Base-by-base conservation (phyloP, 2,329 filamentous ascomycete genomes). In the Diatrype stigma region DNA sequence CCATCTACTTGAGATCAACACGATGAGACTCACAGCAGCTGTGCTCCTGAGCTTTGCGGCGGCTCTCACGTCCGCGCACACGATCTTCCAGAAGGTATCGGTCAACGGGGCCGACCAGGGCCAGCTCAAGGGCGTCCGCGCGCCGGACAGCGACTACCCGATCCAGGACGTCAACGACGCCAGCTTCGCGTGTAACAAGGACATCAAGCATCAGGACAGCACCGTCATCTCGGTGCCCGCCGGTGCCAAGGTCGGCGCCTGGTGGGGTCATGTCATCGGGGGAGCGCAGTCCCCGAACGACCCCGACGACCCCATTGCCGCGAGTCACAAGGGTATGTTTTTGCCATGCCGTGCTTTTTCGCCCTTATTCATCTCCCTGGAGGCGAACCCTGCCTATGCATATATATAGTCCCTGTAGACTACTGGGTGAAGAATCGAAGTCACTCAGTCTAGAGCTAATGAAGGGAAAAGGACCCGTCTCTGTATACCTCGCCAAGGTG, bases 181-280 rank as follows among this genome's bases (percentile, higher is more conserved):
- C 11, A 69, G 68, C 46, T 70, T 80, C 12, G 72, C 75, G 42
- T 80, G 76, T 64, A 77, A 77, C 61, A 69, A 67, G 22, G 68
- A 70, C 49, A 60, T 70, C 51, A 67, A 62, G 57, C 60, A 57
- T 51, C 63, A 61, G 44, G 70, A 70, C 42, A 70, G 64, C 44
- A 64, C 60, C 38, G 65, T 79, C 42, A 70, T 79, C 48, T 63
- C 66, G 28, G 67, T 79, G 46, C 73, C 74, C 35, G 73, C 74
- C 3, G 76, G 77, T 38, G 74, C 76, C 40, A 71, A 70, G 50
- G 69, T 80, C 19, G 73, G 74, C 11, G 72, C 76, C 3, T 71
- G 68, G 60, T 80, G 73, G 69, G 71, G 75, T 17, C 75, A 79
- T 59, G 68, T 77, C n/a, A 72, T 79, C 46, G 76, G 77, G 35